Percentiles rank a stretch among this genome's conserved stretches.
Conservation (phyloP, 2,329 filamentous ascomycete species). For the Venturia carpophila region DNA sequence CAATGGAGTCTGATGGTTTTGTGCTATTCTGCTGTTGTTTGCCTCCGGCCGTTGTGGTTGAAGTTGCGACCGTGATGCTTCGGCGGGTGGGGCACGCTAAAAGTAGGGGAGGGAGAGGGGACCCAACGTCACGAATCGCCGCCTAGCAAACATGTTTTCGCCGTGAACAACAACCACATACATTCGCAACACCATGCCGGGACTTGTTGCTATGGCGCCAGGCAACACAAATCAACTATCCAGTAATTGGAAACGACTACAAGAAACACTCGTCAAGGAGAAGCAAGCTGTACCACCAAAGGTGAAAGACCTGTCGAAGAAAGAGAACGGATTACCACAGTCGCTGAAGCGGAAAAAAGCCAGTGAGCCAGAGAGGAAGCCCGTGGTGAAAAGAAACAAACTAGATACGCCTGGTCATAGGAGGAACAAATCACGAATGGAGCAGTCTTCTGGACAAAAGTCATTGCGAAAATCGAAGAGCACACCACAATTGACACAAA, state of each 20-base stretch:
- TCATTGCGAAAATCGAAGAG: slow-evolving; percentile 8
- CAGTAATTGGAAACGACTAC: slow-evolving; percentile 71
- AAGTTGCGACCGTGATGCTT: slow-evolving; percentile 26
- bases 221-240: slow-evolving; percentile 38
- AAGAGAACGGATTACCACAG: slow-evolving; percentile 15
- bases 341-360: slow-evolving; percentile 15
- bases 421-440: slow-evolving; percentile 11
- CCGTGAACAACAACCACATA: slow-evolving; percentile 22
- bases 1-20: slow-evolving; percentile 21
- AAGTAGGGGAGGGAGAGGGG: no score
- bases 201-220: slow-evolving; percentile 20
- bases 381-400: neutral
- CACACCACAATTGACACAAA: neutral
- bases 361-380: slow-evolving; percentile 3
- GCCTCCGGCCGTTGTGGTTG: neutral
- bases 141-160: slow-evolving; percentile 21
- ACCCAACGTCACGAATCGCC: slow-evolving; percentile 11
- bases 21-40: neutral
- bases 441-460: neutral
- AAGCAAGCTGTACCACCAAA: slow-evolving; percentile 1
- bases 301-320: neutral
- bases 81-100: neutral
- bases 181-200: slow-evolving; percentile 24
- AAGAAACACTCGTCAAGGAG: slow-evolving; percentile 45
- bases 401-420: neutral